A percentile compares a stretch with the other conserved stretches of the same genome.
Evolutionary conservation across 768 basidiomycete genomes (phyloP).

Genomic region (Hericium erinaceus): DNA sequence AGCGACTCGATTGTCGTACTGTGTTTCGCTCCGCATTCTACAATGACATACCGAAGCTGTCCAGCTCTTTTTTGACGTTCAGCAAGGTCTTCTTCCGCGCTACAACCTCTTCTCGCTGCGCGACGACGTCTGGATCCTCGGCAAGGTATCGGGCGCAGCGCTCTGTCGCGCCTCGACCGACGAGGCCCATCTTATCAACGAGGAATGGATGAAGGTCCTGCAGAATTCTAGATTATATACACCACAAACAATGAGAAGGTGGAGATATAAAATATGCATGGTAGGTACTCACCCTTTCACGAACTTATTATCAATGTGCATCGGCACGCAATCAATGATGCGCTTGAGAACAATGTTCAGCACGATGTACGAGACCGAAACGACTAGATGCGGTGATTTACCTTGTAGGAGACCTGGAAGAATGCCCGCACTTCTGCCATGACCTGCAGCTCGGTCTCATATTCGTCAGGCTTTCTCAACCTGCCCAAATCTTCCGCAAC

Average conservation of each 20-base stretch:
- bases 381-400: slow-evolving; percentile 6
- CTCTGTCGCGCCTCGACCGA: background rate
- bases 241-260: background rate
- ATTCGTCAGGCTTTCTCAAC: slow-evolving; percentile 26
- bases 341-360: slow-evolving; percentile 20
- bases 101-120: background rate
- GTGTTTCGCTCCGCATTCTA: background rate
- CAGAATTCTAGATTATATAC: background rate
- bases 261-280: background rate
- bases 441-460: slow-evolving; percentile 31
- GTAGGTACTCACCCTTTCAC: slow-evolving; percentile 4
- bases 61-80: background rate
- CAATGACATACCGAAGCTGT: background rate
- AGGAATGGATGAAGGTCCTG: background rate
- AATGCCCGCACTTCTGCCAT: slow-evolving; percentile 38
- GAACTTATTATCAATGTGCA: slow-evolving; percentile 16
- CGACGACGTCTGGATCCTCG: slow-evolving; percentile 19
- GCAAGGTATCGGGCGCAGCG: background rate
- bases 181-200: background rate
- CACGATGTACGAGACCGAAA: background rate
- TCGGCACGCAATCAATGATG: slow-evolving; percentile 35
- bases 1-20: too few relatives aligned
- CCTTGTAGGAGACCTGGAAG: slow-evolving; percentile 40
- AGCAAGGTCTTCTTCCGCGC: background rate
- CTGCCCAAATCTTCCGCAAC: slow-evolving; percentile 23